These are phyloP conservation scores for Paraphaeosphaeria sporulosa DNA, from an alignment of 2,329 filamentous ascomycete species.

Conservation along the genomic window DNA sequence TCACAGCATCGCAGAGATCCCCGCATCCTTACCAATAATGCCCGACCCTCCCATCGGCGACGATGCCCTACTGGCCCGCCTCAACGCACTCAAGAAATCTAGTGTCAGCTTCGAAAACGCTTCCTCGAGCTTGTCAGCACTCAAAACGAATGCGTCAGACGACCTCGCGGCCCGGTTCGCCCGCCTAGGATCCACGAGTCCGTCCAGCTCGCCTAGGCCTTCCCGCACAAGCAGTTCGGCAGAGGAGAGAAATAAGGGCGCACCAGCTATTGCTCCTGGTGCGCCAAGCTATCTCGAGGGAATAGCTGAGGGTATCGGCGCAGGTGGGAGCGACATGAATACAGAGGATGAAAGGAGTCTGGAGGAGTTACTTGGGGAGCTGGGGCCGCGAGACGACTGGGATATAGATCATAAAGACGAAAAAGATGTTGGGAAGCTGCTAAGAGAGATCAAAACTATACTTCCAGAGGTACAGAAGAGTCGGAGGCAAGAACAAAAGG, in stretches of 20 bases:
- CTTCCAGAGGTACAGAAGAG: slow-evolving; percentile 44
- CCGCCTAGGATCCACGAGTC: slow-evolving; percentile 41
- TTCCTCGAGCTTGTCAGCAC: slow-evolving; percentile 27
- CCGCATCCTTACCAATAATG: slow-evolving; percentile 19
- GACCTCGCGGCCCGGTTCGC: slow-evolving; percentile 50
- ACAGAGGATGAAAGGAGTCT: slow-evolving; percentile 54
- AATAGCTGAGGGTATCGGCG: slow-evolving; percentile 39
- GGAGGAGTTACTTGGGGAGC: slow-evolving; percentile 56
- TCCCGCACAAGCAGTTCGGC: slow-evolving; percentile 29
- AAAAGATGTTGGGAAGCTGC: slow-evolving; percentile 49
- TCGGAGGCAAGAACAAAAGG: slow-evolving; percentile 14
- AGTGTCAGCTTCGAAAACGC: slow-evolving; percentile 46
- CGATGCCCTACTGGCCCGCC: slow-evolving; percentile 55
- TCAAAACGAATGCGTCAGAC: slow-evolving; percentile 22
- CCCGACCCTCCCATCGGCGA: slow-evolving; percentile 35
- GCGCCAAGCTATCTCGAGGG: slow-evolving; percentile 46
- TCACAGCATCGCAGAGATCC: not conserved
- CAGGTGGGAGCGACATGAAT: slow-evolving; percentile 35
- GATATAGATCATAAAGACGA: slow-evolving; percentile 50
- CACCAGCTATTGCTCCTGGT: slow-evolving; percentile 38
- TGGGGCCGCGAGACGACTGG: slow-evolving; percentile 50
- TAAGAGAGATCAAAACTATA: slow-evolving; percentile 52
- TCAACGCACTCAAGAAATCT: slow-evolving; percentile 58
- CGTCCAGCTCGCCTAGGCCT: slow-evolving; percentile 36
- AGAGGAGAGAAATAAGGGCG: slow-evolving; percentile 11